These are phyloP conservation scores for Penicillium sp. DNA, from an alignment of 2,329 filamentous ascomycete species.

Conservation along the genomic window DNA sequence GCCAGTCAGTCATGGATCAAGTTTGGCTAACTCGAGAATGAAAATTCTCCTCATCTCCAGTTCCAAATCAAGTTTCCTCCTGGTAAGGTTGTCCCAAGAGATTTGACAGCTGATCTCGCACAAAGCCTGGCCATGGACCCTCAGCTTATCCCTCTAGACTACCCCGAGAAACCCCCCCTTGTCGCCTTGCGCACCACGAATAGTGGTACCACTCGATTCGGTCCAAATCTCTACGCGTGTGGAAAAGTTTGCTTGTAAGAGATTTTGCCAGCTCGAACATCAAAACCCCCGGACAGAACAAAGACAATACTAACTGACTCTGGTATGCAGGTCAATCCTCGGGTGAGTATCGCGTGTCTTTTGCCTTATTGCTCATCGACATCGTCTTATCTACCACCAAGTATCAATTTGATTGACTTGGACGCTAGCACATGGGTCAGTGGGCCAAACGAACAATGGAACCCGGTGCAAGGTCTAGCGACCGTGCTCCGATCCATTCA, in stretches of 20 bases:
- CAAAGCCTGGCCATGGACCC: not conserved
- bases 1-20: not conserved
- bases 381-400: too few species aligned
- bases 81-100: conserved; percentile 44
- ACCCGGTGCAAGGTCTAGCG: conserved; percentile 87
- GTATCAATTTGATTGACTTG: too few species aligned
- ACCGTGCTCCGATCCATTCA: conserved; percentile 94
- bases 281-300: too few species aligned
- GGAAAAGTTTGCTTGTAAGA: conserved; percentile 85
- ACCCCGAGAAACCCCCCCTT: conserved; percentile 61
- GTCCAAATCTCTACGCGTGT: conserved; percentile 88
- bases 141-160: conserved; percentile 52
- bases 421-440: conserved; percentile 72
- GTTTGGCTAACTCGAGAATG: not conserved
- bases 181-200: conserved; percentile 78
- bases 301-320: conserved; percentile 12
- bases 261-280: too few species aligned
- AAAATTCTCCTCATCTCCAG: conserved; percentile 36
- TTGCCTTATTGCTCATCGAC: not conserved
- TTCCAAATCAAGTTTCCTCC: conserved; percentile 71
- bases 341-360: conserved; percentile 52
- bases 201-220: conserved; percentile 80
- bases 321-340: conserved; percentile 64
- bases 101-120: not conserved
- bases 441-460: conserved; percentile 89